Percentiles rank a stretch among this genome's conserved stretches.
Evolutionary conservation across 2,329 filamentous ascomycete species (phyloP).

Genomic region (Coniochaeta sp.): DNA sequence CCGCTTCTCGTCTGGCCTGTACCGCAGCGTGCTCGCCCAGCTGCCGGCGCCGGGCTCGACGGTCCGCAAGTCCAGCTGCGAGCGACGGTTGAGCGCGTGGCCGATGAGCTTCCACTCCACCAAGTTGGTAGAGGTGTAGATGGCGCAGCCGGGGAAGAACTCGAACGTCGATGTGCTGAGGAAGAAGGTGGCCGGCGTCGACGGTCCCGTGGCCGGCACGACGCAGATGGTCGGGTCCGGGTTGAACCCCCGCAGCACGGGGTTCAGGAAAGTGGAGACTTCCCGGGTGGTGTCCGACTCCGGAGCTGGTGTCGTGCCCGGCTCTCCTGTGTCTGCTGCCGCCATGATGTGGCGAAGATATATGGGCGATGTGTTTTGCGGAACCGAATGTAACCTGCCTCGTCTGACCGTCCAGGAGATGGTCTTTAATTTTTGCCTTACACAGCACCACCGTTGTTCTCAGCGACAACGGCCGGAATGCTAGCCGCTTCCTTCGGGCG

Average conservation of each 20-base stretch:
- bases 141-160: slow-evolving; percentile 53
- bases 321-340: not conserved
- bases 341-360: not conserved
- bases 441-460: too few relatives aligned
- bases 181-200: slow-evolving; percentile 36
- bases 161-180: slow-evolving; percentile 57
- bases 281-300: not conserved
- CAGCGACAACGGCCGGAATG: not conserved
- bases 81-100: slow-evolving; percentile 41
- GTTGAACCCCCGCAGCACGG: slow-evolving; percentile 53
- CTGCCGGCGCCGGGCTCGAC: slow-evolving; percentile 43
- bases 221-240: slow-evolving; percentile 48
- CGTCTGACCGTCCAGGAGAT: too few relatives aligned
- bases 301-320: not conserved
- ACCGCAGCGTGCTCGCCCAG: slow-evolving; percentile 40
- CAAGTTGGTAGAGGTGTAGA: slow-evolving; percentile 49
- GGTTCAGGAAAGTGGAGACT: slow-evolving; percentile 31
- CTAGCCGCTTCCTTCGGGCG: too few relatives aligned
- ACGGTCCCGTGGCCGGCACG: slow-evolving; percentile 21
- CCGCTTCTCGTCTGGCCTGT: slow-evolving; percentile 27
- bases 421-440: too few relatives aligned
- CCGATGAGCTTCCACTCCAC: slow-evolving; percentile 45
- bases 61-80: slow-evolving; percentile 44
- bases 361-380: not conserved
- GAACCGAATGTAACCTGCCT: not conserved